Evolutionary conservation across 768 basidiomycete genomes (phyloP), one percentile per base, ranked within the genome.

Genomic region (Suillus decipiens): DNA sequence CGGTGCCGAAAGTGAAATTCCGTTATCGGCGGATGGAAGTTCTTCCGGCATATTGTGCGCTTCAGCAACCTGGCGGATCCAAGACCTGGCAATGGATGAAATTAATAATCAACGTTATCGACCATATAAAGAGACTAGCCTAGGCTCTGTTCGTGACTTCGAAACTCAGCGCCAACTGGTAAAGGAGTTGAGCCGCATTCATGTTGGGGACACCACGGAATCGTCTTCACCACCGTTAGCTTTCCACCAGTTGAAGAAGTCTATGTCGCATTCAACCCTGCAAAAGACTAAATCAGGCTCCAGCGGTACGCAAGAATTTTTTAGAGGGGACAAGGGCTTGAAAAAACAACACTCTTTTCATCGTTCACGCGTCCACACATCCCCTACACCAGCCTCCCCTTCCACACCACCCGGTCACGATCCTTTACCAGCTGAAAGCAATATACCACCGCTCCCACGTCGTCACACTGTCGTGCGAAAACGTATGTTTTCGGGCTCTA

Each of bases 271-370:
- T 62, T 82, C 84, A 66, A 86, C 83, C 58, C 75, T 89, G 43
- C 72, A 72, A 42, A 80, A 78, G 71, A 24, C 42, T 36, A 64
- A 61, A 36, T 10, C 43, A 10, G 48, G 51, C 5, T 41, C 62
- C 10, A 14, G 41, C 37, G 28, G 54, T 78, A 50, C 71, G 69
- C 36, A 69, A 78, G 19, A 63, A 68, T 19, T 8, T 1, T 41
- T 19, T 12, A 17, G 10, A 57, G 56, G 68, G 22, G 75, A 77
- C 24, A 81, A 78, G 71, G 73, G 57, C 17, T 75, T 75, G 17
- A 80, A 76, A 63, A 87, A 88, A 71, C 86, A 87, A 70, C 84
- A 83, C 42, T 87, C 85, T n/a, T 89, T 88, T 66, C 83, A 87
- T 71, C 82, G 84, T 67, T 76, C 84, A 48, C 84, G 82, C 50